Conservation (phyloP, 1,284 basidiomycete species). For the Pseudozyma thailandica region DNA sequence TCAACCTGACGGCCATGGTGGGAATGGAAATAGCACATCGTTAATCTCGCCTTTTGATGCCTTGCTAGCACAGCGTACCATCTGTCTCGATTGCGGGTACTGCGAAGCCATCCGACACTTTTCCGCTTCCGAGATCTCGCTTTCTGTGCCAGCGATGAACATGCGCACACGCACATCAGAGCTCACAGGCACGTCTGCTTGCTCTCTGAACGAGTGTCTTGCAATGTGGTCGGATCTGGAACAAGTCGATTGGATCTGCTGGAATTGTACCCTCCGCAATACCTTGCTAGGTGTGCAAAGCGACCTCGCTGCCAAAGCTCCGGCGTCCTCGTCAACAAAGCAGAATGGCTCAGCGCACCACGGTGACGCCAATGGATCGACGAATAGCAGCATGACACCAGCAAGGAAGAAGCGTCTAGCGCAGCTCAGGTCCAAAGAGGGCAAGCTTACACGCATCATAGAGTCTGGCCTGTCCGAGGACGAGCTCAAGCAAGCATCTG, state of each 20-base stretch:
- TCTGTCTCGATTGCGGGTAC: conserved; percentile 64
- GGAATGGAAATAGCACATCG: conserved; percentile 9
- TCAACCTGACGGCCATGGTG: not conserved
- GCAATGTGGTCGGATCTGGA: conserved; percentile 60
- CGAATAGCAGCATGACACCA: conserved; percentile 17
- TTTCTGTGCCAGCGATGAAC: conserved; percentile 51
- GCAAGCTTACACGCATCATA: conserved; percentile 34
- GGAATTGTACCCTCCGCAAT: conserved; percentile 57
- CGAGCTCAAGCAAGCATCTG: conserved; percentile 41
- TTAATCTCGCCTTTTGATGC: conserved; percentile 51
- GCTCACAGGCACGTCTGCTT: conserved; percentile 44
- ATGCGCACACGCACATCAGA: conserved; percentile 31
- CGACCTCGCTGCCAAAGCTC: conserved; percentile 21
- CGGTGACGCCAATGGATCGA: conserved; percentile 18
- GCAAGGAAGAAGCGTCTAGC: conserved; percentile 43
- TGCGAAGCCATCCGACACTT: conserved; percentile 63
- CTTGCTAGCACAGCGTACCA: conserved; percentile 57
- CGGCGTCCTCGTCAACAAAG: conserved; percentile 4
- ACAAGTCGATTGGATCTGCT: conserved; percentile 65
- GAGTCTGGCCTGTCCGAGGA: conserved; percentile 53
- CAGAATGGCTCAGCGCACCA: conserved; percentile 18
- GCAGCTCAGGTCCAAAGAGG: conserved; percentile 29
- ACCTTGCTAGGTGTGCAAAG: conserved; percentile 28
- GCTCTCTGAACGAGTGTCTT: conserved; percentile 59
- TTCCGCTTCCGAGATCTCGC: conserved; percentile 55